A percentile compares a stretch with the other conserved stretches of the same genome.
phyloP scores from a whole-genome alignment of 75 land plant genomes.

The Picea glauca region DNA sequence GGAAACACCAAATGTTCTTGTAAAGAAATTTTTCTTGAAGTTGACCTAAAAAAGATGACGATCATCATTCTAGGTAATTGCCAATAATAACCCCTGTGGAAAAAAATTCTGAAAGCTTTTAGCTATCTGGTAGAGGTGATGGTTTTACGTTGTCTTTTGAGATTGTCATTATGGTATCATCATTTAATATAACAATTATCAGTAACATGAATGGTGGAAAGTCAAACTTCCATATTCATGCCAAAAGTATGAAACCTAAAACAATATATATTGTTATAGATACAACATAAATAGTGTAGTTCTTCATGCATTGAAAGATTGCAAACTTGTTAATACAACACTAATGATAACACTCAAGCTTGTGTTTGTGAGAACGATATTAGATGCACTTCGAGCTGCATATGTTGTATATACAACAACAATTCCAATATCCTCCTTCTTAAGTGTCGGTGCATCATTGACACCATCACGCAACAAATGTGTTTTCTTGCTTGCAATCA shows the following conservation, averaged over 20 bases:
- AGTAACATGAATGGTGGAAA: conserved; percentile 21
- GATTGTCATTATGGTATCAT: conserved; percentile 72
- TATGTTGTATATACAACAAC: no score
- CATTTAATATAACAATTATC: conserved; percentile 56
- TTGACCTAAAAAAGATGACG: conserved; percentile 50
- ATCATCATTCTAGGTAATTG: conserved; percentile 42
- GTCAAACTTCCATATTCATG: neutral
- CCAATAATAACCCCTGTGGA: conserved; percentile 56
- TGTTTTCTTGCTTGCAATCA: no score
- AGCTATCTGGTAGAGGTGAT: conserved; percentile 63
- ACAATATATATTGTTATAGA: no score
- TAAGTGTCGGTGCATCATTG: no score
- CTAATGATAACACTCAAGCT: no score
- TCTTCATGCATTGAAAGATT: no score
- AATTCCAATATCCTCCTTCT: no score
- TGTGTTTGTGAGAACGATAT: no score
- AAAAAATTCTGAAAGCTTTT: conserved; percentile 58
- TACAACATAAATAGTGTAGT: no score
- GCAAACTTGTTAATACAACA: no score
- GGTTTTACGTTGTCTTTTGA: conserved; percentile 65
- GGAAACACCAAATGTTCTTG: conserved; percentile 10
- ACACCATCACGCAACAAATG: no score
- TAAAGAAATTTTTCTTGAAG: conserved; percentile 34
- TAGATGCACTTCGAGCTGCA: no score
- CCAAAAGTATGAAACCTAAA: conserved; percentile 43